These are phyloP conservation scores for Bipolaris cookei DNA, from an alignment of 2,329 filamentous ascomycete genomes.

Conservation along the genomic window DNA sequence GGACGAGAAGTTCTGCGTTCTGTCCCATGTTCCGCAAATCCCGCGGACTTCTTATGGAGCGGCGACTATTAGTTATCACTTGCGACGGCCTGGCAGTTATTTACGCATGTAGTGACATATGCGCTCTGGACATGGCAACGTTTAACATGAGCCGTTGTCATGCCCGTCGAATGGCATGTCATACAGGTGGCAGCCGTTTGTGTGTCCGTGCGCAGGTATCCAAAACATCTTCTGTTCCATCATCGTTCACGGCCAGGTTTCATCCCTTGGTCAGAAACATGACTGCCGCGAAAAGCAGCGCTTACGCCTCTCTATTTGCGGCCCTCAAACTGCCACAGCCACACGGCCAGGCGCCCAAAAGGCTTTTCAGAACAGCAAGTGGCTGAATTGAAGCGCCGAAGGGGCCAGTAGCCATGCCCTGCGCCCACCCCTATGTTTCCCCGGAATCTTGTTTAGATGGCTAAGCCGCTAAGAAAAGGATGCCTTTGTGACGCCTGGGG, in stretches of 20 bases:
- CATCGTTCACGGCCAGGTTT: constrained; percentile 38
- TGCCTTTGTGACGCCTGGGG: constrained; percentile 42
- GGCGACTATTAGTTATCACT: constrained; percentile 8
- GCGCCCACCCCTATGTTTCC: constrained; percentile 21
- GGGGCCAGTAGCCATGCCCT: constrained; percentile 36
- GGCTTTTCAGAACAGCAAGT: constrained; percentile 24
- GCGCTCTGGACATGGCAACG: constrained; percentile 17
- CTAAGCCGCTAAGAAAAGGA: constrained; percentile 29
- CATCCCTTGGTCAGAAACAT: constrained; percentile 44
- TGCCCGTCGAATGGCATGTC: constrained; percentile 10
- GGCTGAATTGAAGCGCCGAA: constrained; percentile 37
- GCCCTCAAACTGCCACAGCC: constrained; percentile 39
- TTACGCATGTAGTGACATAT: not conserved
- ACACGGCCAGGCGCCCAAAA: constrained; percentile 30
- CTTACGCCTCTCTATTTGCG: constrained; percentile 18
- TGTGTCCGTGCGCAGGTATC: constrained; percentile 19
- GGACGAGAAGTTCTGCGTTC: not conserved
- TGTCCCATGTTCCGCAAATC: constrained; percentile 7
- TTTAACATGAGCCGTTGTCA: constrained; percentile 12
- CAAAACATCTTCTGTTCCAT: constrained; percentile 31
- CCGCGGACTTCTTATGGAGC: constrained; percentile 3
- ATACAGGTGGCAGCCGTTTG: not conserved
- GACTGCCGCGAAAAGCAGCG: constrained; percentile 19
- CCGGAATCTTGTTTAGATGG: constrained; percentile 16
- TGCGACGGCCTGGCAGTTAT: constrained; percentile 16